A percentile compares a stretch with the other conserved stretches of the same genome.
phyloP scores from a whole-genome alignment of 2,329 filamentous ascomycete species.

The Coniochaeta sp. region DNA sequence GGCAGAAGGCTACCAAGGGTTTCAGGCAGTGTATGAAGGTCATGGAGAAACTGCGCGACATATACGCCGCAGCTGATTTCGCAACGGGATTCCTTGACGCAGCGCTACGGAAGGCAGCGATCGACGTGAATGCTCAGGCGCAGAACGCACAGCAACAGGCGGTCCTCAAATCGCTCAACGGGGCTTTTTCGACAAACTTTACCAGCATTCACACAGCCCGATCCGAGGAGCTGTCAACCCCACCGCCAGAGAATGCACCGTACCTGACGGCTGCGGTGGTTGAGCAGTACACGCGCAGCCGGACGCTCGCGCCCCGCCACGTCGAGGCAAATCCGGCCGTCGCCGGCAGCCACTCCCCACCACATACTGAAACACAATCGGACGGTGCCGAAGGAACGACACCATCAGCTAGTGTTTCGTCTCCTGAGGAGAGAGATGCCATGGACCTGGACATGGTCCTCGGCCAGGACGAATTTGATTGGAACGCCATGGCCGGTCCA shows the following conservation, averaged over 20 bases:
- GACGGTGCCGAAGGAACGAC: slow-evolving; percentile 32
- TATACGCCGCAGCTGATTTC: slow-evolving; percentile 91
- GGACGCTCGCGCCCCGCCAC: slow-evolving; percentile 25
- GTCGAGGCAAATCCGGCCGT: slow-evolving; percentile 17
- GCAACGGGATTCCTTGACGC: slow-evolving; percentile 93
- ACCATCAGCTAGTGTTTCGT: slow-evolving; percentile 35
- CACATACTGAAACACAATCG: slow-evolving; percentile 32
- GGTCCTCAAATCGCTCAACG: slow-evolving; percentile 15
- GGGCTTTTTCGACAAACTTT: slow-evolving; percentile 17
- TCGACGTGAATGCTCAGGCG: slow-evolving; percentile 47
- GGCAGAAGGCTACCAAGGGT: slow-evolving; percentile 64
- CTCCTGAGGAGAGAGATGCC: slow-evolving; percentile 30
- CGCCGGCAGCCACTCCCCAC: slow-evolving; percentile 30
- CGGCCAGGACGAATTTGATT: slow-evolving; percentile 43
- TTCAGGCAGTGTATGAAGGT: slow-evolving; percentile 95
- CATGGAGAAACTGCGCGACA: slow-evolving; percentile 78
- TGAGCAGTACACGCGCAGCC: slow-evolving; percentile 8
- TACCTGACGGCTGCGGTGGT: slow-evolving; percentile 15
- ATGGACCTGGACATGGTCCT: slow-evolving; percentile 37
- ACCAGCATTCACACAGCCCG: slow-evolving; percentile 9
- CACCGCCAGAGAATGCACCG: slow-evolving; percentile 43
- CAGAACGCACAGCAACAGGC: slow-evolving; percentile 16
- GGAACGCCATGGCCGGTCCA: slow-evolving; percentile 42
- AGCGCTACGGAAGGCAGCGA: slow-evolving; percentile 78
- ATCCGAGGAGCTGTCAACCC: slow-evolving; percentile 32